Base-by-base conservation (phyloP, 2,329 filamentous ascomycete species). In the Chaetomiaceae sp. region DNA sequence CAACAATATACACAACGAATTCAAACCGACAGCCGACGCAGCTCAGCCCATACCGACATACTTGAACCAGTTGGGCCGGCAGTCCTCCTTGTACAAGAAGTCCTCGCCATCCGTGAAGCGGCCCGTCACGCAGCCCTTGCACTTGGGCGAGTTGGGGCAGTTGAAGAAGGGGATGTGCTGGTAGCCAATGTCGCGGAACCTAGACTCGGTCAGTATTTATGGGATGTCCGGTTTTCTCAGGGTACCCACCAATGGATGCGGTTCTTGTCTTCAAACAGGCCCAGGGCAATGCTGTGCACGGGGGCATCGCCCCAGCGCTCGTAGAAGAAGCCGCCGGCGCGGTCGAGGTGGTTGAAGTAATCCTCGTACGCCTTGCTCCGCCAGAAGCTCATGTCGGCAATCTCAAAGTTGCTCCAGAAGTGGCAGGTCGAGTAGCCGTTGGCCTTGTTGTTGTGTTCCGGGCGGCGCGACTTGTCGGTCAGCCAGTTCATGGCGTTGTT, bases 361-460 rank as follows among this genome's bases (percentile, higher is more conserved):
- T 95, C 90, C 65, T 95, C 87, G 66, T 99, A 99, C 40, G 82
- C 78, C 66, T 91, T 82, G 65, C 89, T 88, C 43, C 93, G 78
- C 88, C 90, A 99, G 70, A 99, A 96, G 56, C 81, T 81, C 79
- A 99, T 81, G 68, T 96, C 89, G 41, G 81, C 92, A 62, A 99
- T 92, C 70, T 99, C 93, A 62, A 99, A 99, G 70, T 99, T 99
- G 63, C 86, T 93, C 93, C 93, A 99, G 76, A 99, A 99, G 70
- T 99, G 93, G 68, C 93, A 99, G 2, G 93, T 97, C 30, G 89
- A 95, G 74, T 96, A 99, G 30, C 93, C 93, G 62, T 95, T 87
- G 6, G 92, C 92, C 56, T 85, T 82, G 48, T 77, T 67, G 65
- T 89, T 89, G 68, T 95, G 87, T 13, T 89, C 81, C 1, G 92